Conservation (phyloP, 345 rosid species). For the Boechera stricta region DNA sequence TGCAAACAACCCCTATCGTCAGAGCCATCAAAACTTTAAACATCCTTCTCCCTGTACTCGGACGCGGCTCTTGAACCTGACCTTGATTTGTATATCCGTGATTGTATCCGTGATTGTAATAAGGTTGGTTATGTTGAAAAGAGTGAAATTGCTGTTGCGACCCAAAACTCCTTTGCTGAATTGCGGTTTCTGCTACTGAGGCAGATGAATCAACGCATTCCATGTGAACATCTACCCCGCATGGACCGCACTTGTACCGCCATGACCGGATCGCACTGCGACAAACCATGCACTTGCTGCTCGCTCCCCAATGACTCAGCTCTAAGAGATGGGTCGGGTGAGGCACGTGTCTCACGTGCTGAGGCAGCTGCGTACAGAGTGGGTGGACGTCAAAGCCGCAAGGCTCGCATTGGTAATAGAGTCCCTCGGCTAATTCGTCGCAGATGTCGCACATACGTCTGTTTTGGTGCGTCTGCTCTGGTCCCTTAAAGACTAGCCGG, state of each 20-base stretch:
- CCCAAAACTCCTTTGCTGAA: conserved; percentile 15
- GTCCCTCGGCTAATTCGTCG: conserved; percentile 34
- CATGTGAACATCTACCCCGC: conserved; percentile 47
- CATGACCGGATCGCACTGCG: conserved; percentile 30
- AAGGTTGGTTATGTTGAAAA: conserved; percentile 17
- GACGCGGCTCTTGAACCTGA: conserved; percentile 6
- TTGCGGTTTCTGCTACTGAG: not conserved
- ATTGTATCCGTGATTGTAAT: conserved; percentile 33
- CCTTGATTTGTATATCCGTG: conserved; percentile 29
- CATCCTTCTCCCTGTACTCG: conserved; percentile 32
- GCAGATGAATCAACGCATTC: conserved; percentile 39
- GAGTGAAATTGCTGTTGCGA: conserved; percentile 9
- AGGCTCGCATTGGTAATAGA: conserved; percentile 44
- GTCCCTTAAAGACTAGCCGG: conserved; percentile 14
- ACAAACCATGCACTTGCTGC: conserved; percentile 44
- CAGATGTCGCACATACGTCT: conserved; percentile 46
- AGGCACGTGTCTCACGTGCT: conserved; percentile 30
- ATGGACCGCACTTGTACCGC: conserved; percentile 49
- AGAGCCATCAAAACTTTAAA: conserved; percentile 24
- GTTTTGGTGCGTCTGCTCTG: conserved; percentile 28
- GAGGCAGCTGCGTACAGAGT: conserved; percentile 44
- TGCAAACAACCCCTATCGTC: conserved; percentile 20
- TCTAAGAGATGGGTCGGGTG: conserved; percentile 42
- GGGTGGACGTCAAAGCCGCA: conserved; percentile 54
- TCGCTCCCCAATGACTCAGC: conserved; percentile 37